Percentiles rank a stretch among this genome's conserved stretches.
Conservation (phyloP, 1,139 yeast species). For the Kodamaea sp. region DNA sequence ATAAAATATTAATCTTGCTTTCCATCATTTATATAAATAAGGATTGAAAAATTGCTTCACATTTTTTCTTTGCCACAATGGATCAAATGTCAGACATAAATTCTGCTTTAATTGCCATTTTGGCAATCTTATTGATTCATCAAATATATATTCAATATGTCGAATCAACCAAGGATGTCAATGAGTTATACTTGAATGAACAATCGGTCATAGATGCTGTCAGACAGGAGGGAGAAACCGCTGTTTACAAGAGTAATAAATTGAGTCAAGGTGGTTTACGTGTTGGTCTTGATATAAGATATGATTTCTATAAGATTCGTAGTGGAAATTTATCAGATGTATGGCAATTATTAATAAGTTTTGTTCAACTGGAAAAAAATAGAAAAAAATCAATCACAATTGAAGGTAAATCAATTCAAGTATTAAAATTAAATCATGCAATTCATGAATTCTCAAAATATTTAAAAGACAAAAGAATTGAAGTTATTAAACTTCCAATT, state of each 20-base stretch:
- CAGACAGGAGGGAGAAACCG: conserved; percentile 55
- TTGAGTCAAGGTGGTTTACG: conserved; percentile 55
- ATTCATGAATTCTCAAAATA: conserved; percentile 17
- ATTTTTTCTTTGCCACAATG: neutral
- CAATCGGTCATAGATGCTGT: conserved; percentile 60
- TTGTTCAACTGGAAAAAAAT: conserved; percentile 12
- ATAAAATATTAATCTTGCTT: too few species aligned
- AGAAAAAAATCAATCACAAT: conserved; percentile 16
- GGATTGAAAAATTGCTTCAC: neutral
- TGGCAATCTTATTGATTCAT: conserved; percentile 19
- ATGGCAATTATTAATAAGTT: conserved; percentile 45
- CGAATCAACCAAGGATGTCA: conserved; percentile 44
- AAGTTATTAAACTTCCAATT: conserved; percentile 18
- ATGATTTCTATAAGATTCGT: conserved; percentile 57
- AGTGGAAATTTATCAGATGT: conserved; percentile 68
- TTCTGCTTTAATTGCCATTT: conserved; percentile 16
- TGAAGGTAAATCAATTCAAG: conserved; percentile 15
- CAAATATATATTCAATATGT: conserved; percentile 23
- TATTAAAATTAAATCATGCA: conserved; percentile 25
- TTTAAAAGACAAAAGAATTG: conserved; percentile 13
- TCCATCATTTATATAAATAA: conserved; percentile 6
- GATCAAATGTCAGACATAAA: conserved; percentile 9
- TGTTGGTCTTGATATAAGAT: conserved; percentile 62
- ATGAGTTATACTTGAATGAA: conserved; percentile 52
- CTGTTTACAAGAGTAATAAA: conserved; percentile 60